Evolutionary conservation across 164 flowering plant genomes (phyloP).

Genomic region (Liriodendron chinense): DNA sequence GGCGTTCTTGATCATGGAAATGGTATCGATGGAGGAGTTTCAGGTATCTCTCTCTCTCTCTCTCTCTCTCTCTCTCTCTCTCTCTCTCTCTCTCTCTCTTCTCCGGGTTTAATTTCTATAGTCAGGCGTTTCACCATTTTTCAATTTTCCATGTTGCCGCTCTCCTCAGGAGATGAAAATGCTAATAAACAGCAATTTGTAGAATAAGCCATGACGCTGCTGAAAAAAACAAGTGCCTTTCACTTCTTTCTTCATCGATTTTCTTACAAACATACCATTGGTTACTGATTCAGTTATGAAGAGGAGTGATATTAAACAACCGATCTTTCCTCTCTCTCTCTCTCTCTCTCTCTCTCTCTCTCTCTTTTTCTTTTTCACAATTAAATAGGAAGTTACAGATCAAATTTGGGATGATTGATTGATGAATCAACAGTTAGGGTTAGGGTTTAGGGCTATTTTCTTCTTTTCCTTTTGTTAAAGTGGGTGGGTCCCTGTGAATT

Average conservation of each 20-base stretch:
- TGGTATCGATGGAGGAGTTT: background rate
- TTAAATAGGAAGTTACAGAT: no score
- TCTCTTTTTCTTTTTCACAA: no score
- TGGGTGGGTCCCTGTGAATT: background rate
- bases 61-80: background rate
- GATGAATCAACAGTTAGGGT: background rate
- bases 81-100: no score
- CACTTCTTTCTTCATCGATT: background rate
- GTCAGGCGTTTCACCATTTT: background rate
- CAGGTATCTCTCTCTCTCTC: background rate
- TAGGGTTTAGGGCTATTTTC: constrained; percentile 2
- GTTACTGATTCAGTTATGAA: background rate
- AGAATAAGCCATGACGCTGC: no score
- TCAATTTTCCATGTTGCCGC: no score
- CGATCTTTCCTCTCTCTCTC: no score
- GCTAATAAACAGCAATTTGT: no score
- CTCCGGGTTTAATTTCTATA: background rate
- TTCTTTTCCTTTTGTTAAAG: background rate
- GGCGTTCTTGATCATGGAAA: background rate
- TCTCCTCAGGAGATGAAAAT: no score
- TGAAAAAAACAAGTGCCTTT: no score
- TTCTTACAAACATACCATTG: background rate
- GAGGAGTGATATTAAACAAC: no score
- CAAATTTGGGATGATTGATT: background rate
- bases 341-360: no score